Percentiles rank a stretch among this genome's conserved stretches.
Evolutionary conservation across 352 stramenopile species (phyloP).

Genomic region (Pythium volutum): DNA sequence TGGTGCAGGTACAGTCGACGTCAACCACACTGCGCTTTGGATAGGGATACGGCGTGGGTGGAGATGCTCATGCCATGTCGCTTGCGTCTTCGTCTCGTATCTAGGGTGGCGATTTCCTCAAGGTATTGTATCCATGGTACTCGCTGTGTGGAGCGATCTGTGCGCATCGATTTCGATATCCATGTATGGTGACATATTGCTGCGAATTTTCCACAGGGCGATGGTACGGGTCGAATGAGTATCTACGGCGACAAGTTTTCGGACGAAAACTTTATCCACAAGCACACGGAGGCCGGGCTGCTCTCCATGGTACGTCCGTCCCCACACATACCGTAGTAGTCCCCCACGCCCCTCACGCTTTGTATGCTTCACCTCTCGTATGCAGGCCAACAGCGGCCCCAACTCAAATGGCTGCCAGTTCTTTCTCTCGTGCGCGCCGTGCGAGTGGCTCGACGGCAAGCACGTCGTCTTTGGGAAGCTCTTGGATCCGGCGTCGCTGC

Average conservation of each 20-base stretch:
- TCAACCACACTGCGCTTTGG: neutral
- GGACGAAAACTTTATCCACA: slow-evolving; percentile 81
- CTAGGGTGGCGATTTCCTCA: slow-evolving; percentile 81
- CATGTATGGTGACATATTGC: neutral
- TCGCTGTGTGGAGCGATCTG: neutral
- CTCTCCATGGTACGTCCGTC: slow-evolving; percentile 71
- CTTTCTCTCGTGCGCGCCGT: slow-evolving; percentile 94
- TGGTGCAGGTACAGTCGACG: slow-evolving; percentile 87
- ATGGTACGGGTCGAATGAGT: slow-evolving; percentile 79
- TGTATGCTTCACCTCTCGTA: too few relatives aligned
- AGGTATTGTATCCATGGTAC: slow-evolving; percentile 30
- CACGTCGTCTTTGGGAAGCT: slow-evolving; percentile 98
- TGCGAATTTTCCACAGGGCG: slow-evolving; percentile 36
- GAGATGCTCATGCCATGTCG: neutral
- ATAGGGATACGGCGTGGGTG: neutral
- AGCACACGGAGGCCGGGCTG: slow-evolving; percentile 76
- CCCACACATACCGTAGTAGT: neutral
- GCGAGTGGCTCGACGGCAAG: slow-evolving; percentile 96
- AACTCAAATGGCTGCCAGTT: slow-evolving; percentile 98
- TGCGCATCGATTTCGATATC: neutral
- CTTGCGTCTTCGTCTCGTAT: neutral
- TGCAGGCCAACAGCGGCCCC: slow-evolving; percentile 94
- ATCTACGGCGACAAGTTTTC: slow-evolving; percentile 89
- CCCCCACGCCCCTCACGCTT: neutral
- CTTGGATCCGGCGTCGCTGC: slow-evolving; percentile 90